Base-by-base conservation (phyloP, 805 yeast genomes). In the Myxozyma geophila region DNA sequence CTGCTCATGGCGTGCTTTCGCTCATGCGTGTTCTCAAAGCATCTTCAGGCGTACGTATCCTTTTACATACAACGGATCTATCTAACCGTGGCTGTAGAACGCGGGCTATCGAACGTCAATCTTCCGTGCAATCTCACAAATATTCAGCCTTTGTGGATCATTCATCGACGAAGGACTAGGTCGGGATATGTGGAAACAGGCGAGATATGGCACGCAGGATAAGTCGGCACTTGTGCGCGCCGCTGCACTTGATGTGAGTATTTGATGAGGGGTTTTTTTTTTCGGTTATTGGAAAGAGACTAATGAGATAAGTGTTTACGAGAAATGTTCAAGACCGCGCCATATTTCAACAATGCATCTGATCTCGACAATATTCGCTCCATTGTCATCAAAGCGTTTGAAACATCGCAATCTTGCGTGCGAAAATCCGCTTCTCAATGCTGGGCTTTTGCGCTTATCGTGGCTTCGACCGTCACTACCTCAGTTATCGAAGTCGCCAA, bases 111-210 rank as follows among this genome's bases (percentile, higher is more conserved):
- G 70, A 47, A 63, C 60, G 40, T 51, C 76, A 0, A 57, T 71
- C 6, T 54, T 74, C 51, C 37, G 53, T 0, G 41, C 75, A 2
- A 56, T 74, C 23, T 59, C 73, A 19, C 51, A 62, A 9, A 63
- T 75, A 19, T 54, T 68, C n/a, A 49, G 56, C 0, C 54, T 70
- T 1, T 54, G 71, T 5, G 76, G 76, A 17, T 71, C 72, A 12
- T 66, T 75, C 1, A 62, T 75, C 35, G 80, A 77, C 51, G 78
- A 73, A 33, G 46, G 70, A 0, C 67, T 73, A 2, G 61, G 70
- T 33, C 74, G 75, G 56, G 73, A 69, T 39, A 69, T 76, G 3
- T 74, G 74, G 73, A 76, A 75, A 54, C 63, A 59, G 7, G 77
- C 76, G 13, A 68, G 70, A 9, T 37, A 62, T 7, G 67, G 63